A percentile compares a stretch with the other conserved stretches of the same genome.
Conservation (phyloP, 2,329 filamentous ascomycete species). For the Exophiala alcalophila region DNA sequence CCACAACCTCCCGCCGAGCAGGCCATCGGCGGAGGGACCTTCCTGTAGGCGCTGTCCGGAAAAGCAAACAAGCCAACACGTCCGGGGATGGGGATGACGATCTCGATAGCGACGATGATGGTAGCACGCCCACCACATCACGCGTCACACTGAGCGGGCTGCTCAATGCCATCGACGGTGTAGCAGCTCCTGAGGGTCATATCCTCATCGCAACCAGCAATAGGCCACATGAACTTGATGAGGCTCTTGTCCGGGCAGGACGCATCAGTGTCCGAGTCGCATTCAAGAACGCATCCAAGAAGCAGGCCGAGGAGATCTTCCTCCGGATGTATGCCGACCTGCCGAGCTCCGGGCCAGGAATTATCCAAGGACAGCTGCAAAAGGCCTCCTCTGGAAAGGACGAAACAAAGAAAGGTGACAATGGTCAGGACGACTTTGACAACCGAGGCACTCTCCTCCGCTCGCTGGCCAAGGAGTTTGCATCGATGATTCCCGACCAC, state of each 20-base stretch:
- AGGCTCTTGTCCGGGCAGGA: conserved; percentile 70
- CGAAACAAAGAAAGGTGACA: neutral
- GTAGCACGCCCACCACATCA: conserved; percentile 13
- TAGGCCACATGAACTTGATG: conserved; percentile 67
- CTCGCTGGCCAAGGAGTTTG: conserved; percentile 46
- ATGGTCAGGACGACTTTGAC: neutral
- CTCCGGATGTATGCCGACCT: conserved; percentile 33
- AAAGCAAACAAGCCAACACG: conserved; percentile 2
- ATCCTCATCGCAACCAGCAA: conserved; percentile 73
- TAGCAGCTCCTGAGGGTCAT: conserved; percentile 73
- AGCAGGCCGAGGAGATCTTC: conserved; percentile 34
- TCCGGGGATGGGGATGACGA: conserved; percentile 2
- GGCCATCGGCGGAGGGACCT: neutral
- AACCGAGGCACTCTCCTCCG: conserved; percentile 31
- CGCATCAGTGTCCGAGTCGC: conserved; percentile 67
- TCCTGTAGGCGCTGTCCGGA: conserved; percentile 3
- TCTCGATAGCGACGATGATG: conserved; percentile 23
- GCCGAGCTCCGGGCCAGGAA: conserved; percentile 3
- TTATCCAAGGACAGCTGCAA: neutral
- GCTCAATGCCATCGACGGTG: conserved; percentile 79
- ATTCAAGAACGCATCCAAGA: conserved; percentile 44
- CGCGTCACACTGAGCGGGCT: conserved; percentile 71
- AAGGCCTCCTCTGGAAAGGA: neutral
- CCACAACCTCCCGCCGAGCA: conserved; percentile 7
- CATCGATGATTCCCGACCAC: conserved; percentile 44